phyloP scores from a whole-genome alignment of 306 rosid species.

The Lupinus albus region DNA sequence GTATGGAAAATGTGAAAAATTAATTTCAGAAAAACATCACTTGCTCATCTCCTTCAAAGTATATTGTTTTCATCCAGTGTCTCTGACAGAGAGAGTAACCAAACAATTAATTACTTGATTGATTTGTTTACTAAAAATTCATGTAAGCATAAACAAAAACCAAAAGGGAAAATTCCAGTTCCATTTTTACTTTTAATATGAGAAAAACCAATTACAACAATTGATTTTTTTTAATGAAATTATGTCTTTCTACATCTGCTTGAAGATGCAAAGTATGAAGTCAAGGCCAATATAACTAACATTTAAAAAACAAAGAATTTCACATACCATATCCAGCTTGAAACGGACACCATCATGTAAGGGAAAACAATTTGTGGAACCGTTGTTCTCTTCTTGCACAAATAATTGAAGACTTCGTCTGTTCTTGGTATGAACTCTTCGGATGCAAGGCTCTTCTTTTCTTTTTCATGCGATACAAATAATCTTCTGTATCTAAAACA shows the following conservation, averaged over 20 bases:
- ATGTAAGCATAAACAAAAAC: neutral
- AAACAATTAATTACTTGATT: slow-evolving; percentile 26
- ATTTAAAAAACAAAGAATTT: slow-evolving; percentile 19
- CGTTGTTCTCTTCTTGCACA: slow-evolving; percentile 65
- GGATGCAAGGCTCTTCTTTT: slow-evolving; percentile 54
- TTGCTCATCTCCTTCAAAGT: slow-evolving; percentile 28
- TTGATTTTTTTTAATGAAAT: too few relatives aligned
- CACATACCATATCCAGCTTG: slow-evolving; percentile 70
- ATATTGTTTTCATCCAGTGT: slow-evolving; percentile 36
- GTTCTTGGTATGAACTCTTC: slow-evolving; percentile 53
- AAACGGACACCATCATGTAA: slow-evolving; percentile 51
- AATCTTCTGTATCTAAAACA: slow-evolving; percentile 96
- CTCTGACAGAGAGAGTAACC: slow-evolving; percentile 20
- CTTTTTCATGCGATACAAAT: slow-evolving; percentile 61
- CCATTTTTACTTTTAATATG: too few relatives aligned
- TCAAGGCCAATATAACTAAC: neutral
- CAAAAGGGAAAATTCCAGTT: too few relatives aligned
- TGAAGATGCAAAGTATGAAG: neutral
- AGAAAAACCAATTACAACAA: too few relatives aligned
- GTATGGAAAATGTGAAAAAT: slow-evolving; percentile 48
- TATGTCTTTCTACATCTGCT: too few relatives aligned
- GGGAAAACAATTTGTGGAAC: slow-evolving; percentile 65
- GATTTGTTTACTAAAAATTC: neutral
- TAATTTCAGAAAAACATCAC: slow-evolving; percentile 38
- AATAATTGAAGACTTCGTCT: slow-evolving; percentile 52